Percentiles rank a stretch among this genome's conserved stretches.
Evolutionary conservation across 1,139 yeast species (phyloP).

Genomic region (Diutina siamensis): DNA sequence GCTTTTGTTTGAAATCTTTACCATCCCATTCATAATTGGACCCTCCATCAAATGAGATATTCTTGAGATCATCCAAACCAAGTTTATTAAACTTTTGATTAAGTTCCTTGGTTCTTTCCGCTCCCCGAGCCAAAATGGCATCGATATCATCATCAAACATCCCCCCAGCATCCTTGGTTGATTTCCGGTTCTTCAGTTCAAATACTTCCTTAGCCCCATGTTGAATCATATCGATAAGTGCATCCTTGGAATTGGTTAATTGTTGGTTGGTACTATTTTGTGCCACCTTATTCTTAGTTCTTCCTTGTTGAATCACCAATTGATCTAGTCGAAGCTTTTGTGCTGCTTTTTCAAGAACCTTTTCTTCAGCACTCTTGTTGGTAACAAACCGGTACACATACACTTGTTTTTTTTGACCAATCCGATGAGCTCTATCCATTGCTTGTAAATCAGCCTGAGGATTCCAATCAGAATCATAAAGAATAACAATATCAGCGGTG

Average conservation of each 20-base stretch:
- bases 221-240: slow-evolving; percentile 87
- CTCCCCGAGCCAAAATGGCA: slow-evolving; percentile 62
- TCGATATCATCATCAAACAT: slow-evolving; percentile 70
- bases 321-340: slow-evolving; percentile 71
- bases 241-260: slow-evolving; percentile 55
- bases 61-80: slow-evolving; percentile 87
- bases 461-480: slow-evolving; percentile 78
- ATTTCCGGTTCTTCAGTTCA: slow-evolving; percentile 23
- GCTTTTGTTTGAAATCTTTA: slow-evolving; percentile 70
- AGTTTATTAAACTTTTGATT: slow-evolving; percentile 72
- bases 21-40: slow-evolving; percentile 98
- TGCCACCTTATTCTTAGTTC: slow-evolving; percentile 12
- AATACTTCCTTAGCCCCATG: slow-evolving; percentile 92
- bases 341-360: slow-evolving; percentile 68
- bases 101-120: slow-evolving; percentile 65
- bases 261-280: not conserved
- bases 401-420: slow-evolving; percentile 77
- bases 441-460: slow-evolving; percentile 85
- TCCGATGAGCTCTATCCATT: slow-evolving; percentile 83
- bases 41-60: slow-evolving; percentile 64
- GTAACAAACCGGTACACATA: slow-evolving; percentile 67
- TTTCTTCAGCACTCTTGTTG: slow-evolving; percentile 73
- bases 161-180: slow-evolving; percentile 9
- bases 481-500: slow-evolving; percentile 61
- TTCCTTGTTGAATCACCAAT: slow-evolving; percentile 71